phyloP scores from a whole-genome alignment of 805 yeast species.

The Candida namnaoensis region DNA sequence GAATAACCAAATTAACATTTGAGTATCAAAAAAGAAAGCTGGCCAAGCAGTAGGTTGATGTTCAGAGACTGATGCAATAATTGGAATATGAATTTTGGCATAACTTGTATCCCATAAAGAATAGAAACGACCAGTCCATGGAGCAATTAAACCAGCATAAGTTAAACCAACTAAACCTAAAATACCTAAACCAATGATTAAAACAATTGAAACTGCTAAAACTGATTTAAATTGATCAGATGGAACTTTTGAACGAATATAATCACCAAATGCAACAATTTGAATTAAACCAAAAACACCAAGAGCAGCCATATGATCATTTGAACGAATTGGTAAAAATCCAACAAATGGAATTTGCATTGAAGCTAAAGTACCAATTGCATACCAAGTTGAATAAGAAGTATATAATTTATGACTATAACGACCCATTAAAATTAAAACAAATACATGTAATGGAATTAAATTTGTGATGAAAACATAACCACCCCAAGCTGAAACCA shows the following conservation, averaged over 20 bases:
- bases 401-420: constrained; percentile 76
- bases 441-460: constrained; percentile 92
- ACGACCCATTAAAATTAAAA: constrained; percentile 88
- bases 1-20: constrained; percentile 92
- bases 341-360: constrained; percentile 99
- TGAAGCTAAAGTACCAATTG: constrained; percentile 93
- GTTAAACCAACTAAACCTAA: constrained; percentile 73
- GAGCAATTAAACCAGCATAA: constrained; percentile 89
- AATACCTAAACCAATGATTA: constrained; percentile 55
- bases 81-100: constrained; percentile 97
- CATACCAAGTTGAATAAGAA: constrained; percentile 94
- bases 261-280: constrained; percentile 79
- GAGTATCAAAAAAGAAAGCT: constrained; percentile 90
- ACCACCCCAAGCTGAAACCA: constrained; percentile 99
- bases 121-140: constrained; percentile 99
- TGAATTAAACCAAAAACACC: constrained; percentile 96
- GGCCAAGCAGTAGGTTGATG: constrained; percentile 99
- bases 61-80: constrained; percentile 97
- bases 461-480: constrained; percentile 97
- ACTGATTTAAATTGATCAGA: constrained; percentile 65
- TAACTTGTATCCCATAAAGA: constrained; percentile 97
- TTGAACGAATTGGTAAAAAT: constrained; percentile 90
- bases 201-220: constrained; percentile 47
- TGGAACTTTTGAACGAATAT: constrained; percentile 66
- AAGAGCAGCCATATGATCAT: constrained; percentile 96